A percentile compares a stretch with the other conserved stretches of the same genome.
Conservation (phyloP, 495 filamentous ascomycete species). For the Xanthoparmelia taractica region DNA sequence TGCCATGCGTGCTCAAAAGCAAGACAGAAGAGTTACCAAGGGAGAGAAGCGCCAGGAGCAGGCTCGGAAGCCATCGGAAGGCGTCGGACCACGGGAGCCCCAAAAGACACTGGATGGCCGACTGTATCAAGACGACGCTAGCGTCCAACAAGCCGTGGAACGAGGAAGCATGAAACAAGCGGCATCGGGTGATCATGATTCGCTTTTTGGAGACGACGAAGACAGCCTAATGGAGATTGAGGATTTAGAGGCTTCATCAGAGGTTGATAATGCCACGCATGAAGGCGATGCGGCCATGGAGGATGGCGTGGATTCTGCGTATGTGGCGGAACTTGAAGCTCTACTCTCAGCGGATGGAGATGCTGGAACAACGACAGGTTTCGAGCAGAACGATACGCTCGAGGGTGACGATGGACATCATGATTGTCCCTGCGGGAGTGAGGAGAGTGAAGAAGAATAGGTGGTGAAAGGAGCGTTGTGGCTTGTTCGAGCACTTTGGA, state of each 20-base stretch:
- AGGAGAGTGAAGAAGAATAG: conserved; percentile 12
- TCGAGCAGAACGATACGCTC: not conserved
- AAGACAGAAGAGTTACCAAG: not conserved
- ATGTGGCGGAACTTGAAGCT: not conserved
- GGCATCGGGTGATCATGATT: not conserved
- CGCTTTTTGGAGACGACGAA: not conserved
- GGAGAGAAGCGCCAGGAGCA: not conserved
- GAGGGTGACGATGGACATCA: not conserved
- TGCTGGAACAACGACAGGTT: not conserved
- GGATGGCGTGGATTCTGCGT: not conserved
- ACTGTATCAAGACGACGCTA: not conserved
- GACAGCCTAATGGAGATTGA: not conserved
- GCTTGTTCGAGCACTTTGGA: not conserved
- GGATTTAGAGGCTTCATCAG: not conserved
- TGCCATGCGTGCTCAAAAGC: not conserved
- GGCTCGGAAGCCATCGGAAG: not conserved
- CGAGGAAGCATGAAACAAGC: not conserved
- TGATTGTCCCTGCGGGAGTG: not conserved
- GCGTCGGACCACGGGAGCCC: not conserved
- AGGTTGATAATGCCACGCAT: not conserved
- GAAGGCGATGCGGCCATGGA: not conserved
- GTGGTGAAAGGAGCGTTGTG: not conserved
- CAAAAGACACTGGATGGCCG: not conserved
- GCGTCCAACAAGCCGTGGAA: not conserved
- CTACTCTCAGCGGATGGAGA: not conserved